Evolutionary conservation across 2,329 filamentous ascomycete genomes (phyloP).

Genomic region (Trematosphaeria pertusa): DNA sequence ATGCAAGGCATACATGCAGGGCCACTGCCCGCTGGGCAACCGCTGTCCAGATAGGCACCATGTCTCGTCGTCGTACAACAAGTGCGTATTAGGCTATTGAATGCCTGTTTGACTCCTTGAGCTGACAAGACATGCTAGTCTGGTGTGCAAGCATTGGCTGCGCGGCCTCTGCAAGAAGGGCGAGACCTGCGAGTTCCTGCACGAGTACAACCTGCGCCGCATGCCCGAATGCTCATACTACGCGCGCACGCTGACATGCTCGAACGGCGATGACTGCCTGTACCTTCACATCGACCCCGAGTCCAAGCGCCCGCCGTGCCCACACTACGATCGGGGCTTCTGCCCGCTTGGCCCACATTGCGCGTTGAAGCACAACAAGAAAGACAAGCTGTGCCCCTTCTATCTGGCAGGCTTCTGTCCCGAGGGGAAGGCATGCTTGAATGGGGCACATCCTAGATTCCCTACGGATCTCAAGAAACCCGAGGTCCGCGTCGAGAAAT

Average conservation of each 20-base stretch:
- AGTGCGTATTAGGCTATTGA: too few species aligned
- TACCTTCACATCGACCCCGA: constrained; percentile 90
- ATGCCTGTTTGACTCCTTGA: not conserved
- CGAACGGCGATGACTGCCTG: constrained; percentile 94
- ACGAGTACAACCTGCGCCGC: constrained; percentile 97
- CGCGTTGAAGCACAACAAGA: constrained; percentile 85
- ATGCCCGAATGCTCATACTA: constrained; percentile 99
- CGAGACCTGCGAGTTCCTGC: constrained; percentile 93
- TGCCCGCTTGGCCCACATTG: constrained; percentile 89
- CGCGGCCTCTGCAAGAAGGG: constrained; percentile 98
- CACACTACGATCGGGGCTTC: constrained; percentile 95
- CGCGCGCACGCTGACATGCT: constrained; percentile 90
- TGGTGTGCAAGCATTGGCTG: constrained; percentile 99
- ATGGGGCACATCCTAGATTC: constrained; percentile 85
- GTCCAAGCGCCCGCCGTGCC: constrained; percentile 65
- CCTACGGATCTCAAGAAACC: constrained; percentile 70
- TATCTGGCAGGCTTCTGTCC: constrained; percentile 97
- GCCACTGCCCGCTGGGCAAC: constrained; percentile 85
- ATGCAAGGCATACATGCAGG: constrained; percentile 85
- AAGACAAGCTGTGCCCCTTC: constrained; percentile 75
- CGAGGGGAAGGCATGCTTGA: constrained; percentile 76
- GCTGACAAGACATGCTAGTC: constrained; percentile 48
- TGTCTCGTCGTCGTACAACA: constrained; percentile 69
- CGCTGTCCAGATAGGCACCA: constrained; percentile 85
- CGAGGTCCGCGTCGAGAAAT: constrained; percentile 71